Evolutionary conservation across 2,329 filamentous ascomycete genomes (phyloP).

Genomic region (Diplocarpon mali): DNA sequence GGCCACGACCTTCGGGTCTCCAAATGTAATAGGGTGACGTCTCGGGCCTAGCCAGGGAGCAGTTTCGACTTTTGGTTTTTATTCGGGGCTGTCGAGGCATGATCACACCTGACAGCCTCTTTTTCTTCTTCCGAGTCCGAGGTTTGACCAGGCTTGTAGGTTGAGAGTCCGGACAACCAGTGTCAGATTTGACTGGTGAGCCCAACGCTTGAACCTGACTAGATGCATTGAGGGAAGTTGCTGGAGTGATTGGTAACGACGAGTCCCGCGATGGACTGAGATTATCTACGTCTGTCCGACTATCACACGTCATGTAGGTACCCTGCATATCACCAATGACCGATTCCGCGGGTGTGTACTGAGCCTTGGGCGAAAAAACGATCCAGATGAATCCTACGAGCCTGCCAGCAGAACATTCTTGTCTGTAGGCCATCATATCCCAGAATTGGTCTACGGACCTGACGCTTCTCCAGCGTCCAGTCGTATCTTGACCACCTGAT

Average conservation of each 20-base stretch:
- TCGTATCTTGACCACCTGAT: conserved; percentile 43
- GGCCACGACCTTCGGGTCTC: conserved; percentile 50
- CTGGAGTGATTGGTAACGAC: conserved; percentile 7
- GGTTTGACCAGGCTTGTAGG: conserved; percentile 2
- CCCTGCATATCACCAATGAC: conserved; percentile 14
- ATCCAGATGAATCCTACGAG: conserved; percentile 94
- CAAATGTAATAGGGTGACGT: conserved; percentile 54
- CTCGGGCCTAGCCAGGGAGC: conserved; percentile 38
- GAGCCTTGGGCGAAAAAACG: conserved; percentile 44
- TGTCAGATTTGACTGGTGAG: conserved; percentile 7
- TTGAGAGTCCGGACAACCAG: conserved; percentile 1
- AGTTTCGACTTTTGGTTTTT: conserved; percentile 45
- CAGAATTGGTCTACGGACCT: conserved; percentile 84
- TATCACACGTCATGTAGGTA: conserved; percentile 7
- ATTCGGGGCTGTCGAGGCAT: conserved; percentile 51
- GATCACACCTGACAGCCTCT: conserved; percentile 48
- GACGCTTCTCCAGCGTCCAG: conserved; percentile 72
- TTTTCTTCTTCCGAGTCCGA: conserved; percentile 31
- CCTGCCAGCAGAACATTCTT: conserved; percentile 87
- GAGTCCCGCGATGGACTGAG: conserved; percentile 15
- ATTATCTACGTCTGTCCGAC: conserved; percentile 6
- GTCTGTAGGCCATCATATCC: conserved; percentile 95
- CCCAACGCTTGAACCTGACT: conserved; percentile 11
- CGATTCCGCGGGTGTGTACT: conserved; percentile 6
- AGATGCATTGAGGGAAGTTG: conserved; percentile 17